Percentiles rank a stretch among this genome's conserved stretches.
These are phyloP conservation scores for Cyclotella atomus DNA, from an alignment of 108 stramenopile species.

Conservation along the genomic window DNA sequence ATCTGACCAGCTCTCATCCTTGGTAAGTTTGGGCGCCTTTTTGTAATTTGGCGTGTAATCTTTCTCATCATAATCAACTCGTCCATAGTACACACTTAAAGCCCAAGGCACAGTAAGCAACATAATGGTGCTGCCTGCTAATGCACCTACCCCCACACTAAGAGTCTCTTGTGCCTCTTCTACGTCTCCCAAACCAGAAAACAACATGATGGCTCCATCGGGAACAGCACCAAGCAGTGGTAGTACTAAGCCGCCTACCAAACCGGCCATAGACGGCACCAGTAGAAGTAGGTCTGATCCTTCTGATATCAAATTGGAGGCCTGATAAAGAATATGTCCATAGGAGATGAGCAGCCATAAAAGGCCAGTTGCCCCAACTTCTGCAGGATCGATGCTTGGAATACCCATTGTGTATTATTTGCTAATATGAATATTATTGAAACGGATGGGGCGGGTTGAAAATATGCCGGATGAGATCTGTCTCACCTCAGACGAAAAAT, in stretches of 20 bases:
- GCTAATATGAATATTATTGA: no score
- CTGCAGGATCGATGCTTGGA: constrained; percentile 7
- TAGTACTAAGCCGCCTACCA: constrained; percentile 96
- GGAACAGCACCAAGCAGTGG: constrained; percentile 98
- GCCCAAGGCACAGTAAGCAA: constrained; percentile 95
- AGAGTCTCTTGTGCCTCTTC: constrained; percentile 88
- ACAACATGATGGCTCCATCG: constrained; percentile 97
- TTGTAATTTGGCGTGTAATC: constrained; percentile 52
- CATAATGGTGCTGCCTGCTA: constrained; percentile 98
- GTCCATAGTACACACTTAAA: constrained; percentile 80
- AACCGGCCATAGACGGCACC: constrained; percentile 88
- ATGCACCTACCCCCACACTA: constrained; percentile 94
- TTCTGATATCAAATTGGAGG: constrained; percentile 94
- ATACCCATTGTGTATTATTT: constrained; percentile 8
- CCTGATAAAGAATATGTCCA: constrained; percentile 91
- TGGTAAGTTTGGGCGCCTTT: constrained; percentile 61
- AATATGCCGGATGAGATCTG: no score
- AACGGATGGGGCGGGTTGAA: no score
- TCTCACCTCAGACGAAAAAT: no score
- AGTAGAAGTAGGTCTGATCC: constrained; percentile 96
- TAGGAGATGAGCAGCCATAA: constrained; percentile 89
- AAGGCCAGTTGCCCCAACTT: constrained; percentile 32
- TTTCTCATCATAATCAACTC: constrained; percentile 81
- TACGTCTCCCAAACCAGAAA: constrained; percentile 88
- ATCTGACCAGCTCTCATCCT: background rate